Conservation (phyloP, 352 stramenopile species). For the Plasmopara viticola region DNA sequence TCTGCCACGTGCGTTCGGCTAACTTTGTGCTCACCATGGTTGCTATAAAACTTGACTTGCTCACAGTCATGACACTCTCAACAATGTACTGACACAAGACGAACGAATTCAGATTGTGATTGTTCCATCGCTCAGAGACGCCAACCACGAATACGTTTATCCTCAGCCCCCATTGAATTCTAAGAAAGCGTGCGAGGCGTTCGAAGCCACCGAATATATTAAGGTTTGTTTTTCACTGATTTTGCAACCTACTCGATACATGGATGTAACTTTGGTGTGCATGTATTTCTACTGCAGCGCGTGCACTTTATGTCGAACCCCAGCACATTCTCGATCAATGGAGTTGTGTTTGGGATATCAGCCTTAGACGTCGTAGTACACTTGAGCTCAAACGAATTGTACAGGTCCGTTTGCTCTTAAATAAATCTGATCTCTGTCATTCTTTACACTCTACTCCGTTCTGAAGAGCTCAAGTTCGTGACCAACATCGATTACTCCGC, state of each 20-base stretch:
- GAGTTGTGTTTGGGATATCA: conserved; percentile 89
- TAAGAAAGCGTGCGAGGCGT: conserved; percentile 70
- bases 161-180: conserved; percentile 92
- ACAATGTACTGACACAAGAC: conserved; percentile 55
- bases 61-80: conserved; percentile 67
- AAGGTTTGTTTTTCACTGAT: conserved; percentile 32
- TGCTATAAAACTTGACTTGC: not conserved
- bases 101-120: conserved; percentile 85
- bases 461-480: conserved; percentile 36
- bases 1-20: too few species aligned
- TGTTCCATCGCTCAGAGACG: conserved; percentile 94
- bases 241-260: not conserved
- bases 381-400: conserved; percentile 74
- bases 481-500: conserved; percentile 70
- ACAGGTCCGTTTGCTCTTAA: conserved; percentile 28
- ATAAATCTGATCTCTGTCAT: not conserved
- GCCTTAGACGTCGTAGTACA: conserved; percentile 89
- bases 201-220: conserved; percentile 46
- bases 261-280: conserved; percentile 5
- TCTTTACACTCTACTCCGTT: too few species aligned
- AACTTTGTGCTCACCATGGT: not conserved
- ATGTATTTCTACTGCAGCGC: conserved; percentile 31
- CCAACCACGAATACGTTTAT: conserved; percentile 92
- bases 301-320: conserved; percentile 95
- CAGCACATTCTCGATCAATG: conserved; percentile 93